Conservation (phyloP, 2,329 filamentous ascomycete species). For the Rhytidhysteron rufulum region DNA sequence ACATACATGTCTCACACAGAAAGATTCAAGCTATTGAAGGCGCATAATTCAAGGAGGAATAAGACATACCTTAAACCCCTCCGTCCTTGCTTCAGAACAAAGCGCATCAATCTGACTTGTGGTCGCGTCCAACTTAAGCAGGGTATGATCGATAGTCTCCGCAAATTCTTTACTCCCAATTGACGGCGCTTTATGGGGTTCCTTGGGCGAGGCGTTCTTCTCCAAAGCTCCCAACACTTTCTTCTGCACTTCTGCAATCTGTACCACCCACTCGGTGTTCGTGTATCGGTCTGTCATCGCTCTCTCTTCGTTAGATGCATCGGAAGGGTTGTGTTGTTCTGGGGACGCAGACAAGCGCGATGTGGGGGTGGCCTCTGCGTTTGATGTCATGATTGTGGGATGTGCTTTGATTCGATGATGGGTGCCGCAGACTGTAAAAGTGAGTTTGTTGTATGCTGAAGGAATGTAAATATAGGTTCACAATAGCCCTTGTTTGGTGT, state of each 20-base stretch:
- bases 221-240: background rate
- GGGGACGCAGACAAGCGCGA: too few relatives aligned
- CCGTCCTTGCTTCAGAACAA: slow-evolving; percentile 51
- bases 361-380: slow-evolving; percentile 29
- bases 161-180: slow-evolving; percentile 28
- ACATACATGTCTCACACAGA: too few relatives aligned
- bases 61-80: slow-evolving; percentile 44
- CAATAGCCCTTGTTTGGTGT: background rate
- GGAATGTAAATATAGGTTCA: background rate
- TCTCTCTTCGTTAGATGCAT: too few relatives aligned
- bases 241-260: slow-evolving; percentile 36
- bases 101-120: slow-evolving; percentile 49
- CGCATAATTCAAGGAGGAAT: too few relatives aligned
- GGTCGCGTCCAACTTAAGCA: slow-evolving; percentile 49
- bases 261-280: slow-evolving; percentile 42
- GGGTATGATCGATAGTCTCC: slow-evolving; percentile 46
- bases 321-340: too few relatives aligned
- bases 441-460: background rate
- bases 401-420: background rate
- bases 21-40: too few relatives aligned
- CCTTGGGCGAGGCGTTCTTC: slow-evolving; percentile 16
- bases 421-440: background rate
- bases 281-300: slow-evolving; percentile 41
- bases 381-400: background rate
- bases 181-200: slow-evolving; percentile 22